Conservation (phyloP, 257 asterid genomes). For the Galeopsis tetrahit region DNA sequence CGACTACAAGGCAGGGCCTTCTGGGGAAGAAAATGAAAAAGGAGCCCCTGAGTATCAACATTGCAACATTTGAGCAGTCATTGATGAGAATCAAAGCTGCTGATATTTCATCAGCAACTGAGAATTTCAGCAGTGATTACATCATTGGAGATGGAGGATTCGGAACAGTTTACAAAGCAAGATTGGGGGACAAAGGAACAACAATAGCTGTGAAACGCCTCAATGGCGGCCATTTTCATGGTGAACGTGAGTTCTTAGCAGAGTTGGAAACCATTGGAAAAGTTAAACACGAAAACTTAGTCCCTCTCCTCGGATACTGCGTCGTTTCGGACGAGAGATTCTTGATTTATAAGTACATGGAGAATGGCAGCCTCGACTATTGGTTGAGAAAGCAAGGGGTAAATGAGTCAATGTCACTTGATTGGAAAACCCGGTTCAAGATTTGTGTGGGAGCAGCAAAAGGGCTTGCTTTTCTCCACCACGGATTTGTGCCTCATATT, state of each 20-base stretch:
- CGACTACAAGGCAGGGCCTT: constrained; percentile 37
- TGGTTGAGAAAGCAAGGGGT: constrained; percentile 59
- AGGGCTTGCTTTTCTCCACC: constrained; percentile 78
- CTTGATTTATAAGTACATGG: constrained; percentile 80
- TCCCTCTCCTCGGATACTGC: constrained; percentile 71
- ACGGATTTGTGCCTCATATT: constrained; percentile 78
- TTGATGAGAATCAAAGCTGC: constrained; percentile 59
- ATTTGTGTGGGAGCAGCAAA: constrained; percentile 73
- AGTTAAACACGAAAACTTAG: constrained; percentile 70
- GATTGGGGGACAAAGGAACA: constrained; percentile 44
- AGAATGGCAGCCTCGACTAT: constrained; percentile 76
- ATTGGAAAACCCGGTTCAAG: constrained; percentile 75
- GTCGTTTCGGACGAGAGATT: constrained; percentile 66
- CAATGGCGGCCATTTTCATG: constrained; percentile 63
- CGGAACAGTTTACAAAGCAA: constrained; percentile 75
- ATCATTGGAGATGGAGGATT: constrained; percentile 82
- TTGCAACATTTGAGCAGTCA: constrained; percentile 76
- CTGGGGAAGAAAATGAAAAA: constrained; percentile 53
- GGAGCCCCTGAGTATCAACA: constrained; percentile 79
- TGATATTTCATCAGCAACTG: constrained; percentile 69
- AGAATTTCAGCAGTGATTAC: constrained; percentile 67
- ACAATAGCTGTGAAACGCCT: constrained; percentile 73
- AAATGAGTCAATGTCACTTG: constrained; percentile 44
- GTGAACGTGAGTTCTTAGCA: constrained; percentile 74
- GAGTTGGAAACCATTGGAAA: constrained; percentile 90